Evolutionary conservation across 306 rosid genomes (phyloP), one percentile per base, ranked within the genome.

Genomic region (Nissolia schottii): DNA sequence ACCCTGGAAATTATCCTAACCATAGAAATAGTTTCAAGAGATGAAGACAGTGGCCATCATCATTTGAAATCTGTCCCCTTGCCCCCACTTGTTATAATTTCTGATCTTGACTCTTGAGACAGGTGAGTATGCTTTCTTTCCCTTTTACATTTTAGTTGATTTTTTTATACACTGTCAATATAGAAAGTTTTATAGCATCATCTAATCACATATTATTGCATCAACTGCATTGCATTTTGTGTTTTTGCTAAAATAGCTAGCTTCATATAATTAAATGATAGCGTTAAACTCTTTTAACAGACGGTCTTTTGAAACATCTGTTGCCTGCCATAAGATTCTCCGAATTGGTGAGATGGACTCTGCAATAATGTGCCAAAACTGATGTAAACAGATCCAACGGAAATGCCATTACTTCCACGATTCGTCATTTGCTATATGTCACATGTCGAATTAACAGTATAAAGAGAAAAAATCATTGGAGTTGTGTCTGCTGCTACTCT

Each of bases 61-160:
- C 68, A 60, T 67, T 74, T 50, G 25, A 25, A 51, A 64, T 78
- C 34, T 80, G 75, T 55, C 66, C 37, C 56, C 71, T 14, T 63
- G 60, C 61, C 60, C 60, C 75, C 78, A 62, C 80, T 50, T 3
- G 7, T 60, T n/a, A 50, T 69, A 32, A 51, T 29, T 37, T 14
- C 77, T 32, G 43, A 58, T 60, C 41, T 22, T 53, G 48, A 35
- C 48, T 60, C 41, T 22, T 53, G 48, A 35, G 38, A 51, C 75
- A 15, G 20, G 10, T n/a, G n/a, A 27, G 7, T 5, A 35, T n/a
- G 25, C 32, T 24, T 34, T 32, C 64, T 45, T 71, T 32, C 8
- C 38, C 14, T 19, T 60, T 59, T 23, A 23, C 10, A 5, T 53
- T 54, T 25, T 22, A n/a, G n/a, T n/a, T n/a, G n/a, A n/a, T n/a